Evolutionary conservation across 306 rosid genomes (phyloP), one percentile per base, ranked within the genome.

Genomic region (Vigna nakashimae): DNA sequence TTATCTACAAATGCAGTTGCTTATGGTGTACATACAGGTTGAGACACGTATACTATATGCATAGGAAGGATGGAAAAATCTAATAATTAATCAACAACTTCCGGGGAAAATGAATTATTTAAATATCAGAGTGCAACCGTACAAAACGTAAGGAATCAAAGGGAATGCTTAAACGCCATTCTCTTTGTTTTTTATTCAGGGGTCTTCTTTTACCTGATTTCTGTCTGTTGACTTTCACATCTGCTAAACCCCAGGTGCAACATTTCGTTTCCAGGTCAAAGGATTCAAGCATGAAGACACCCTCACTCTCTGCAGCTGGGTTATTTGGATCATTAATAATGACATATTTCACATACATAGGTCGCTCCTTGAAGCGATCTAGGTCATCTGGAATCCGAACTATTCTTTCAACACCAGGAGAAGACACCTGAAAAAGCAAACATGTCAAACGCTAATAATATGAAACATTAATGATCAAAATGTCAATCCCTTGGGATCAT

Each of bases 121-220:
- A 91, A 50, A 80, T 34, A 45, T 88, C 94, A 53, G 93, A 89
- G 74, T 94, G 86, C 88, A 94, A 79, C 81, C 96, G 84, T 64
- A 94, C 98, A 74, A 94, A 86, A 48, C 79, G 83, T 63, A 92
- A 76, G 40, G 96, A 88, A 52, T 89, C 88, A 63, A 94, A 94
- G 49, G 97, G 81, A 67, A 90, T 89, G 46, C 79, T 88, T 79
- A 94, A 79, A 67, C 90, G 90, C 96, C 96, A 94, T 40, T 92
- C 93, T 84, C 93, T 84, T 84, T 89, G 98, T 71, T 92, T 94
- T 82, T 88, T 94, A 86, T 74, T 94, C 63, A 94, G 88, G 17
- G 97, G 97, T 88, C 97, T 88, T 76, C 98, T 97, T 87, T 94
- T 94, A 67, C 98, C 98, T 20, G 98, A 89, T 50, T 91, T 93